Percentiles rank a stretch among this genome's conserved stretches.
These are phyloP conservation scores for Chlorella sp. DNA, from an alignment of 139 green algal species.

Conservation along the genomic window DNA sequence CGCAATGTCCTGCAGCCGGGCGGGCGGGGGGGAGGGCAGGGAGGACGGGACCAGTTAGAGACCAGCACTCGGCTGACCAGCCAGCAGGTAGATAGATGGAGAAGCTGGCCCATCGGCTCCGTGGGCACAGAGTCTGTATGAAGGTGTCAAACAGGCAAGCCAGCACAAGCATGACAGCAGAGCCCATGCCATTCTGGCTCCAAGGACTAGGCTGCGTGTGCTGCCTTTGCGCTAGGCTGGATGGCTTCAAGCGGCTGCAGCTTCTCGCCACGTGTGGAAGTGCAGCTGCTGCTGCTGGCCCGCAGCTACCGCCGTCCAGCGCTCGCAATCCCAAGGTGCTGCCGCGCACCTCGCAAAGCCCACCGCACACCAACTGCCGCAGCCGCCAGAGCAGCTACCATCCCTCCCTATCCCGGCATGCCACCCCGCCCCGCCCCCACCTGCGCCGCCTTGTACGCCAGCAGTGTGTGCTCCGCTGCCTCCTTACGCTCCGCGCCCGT, in stretches of 20 bases:
- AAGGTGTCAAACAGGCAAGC: not conserved
- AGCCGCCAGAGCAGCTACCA: no score
- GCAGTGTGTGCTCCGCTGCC: constrained; percentile 93
- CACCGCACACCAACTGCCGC: no score
- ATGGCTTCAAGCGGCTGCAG: no score
- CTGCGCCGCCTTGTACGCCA: constrained; percentile 97
- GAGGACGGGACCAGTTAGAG: not conserved
- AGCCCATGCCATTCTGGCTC: no score
- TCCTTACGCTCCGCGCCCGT: constrained; percentile 89
- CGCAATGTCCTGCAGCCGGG: constrained; percentile 88
- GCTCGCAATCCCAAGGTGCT: no score
- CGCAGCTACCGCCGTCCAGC: not conserved
- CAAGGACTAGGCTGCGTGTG: no score
- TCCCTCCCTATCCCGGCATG: not conserved
- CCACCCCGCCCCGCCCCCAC: constrained; percentile 18
- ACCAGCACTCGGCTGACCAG: not conserved
- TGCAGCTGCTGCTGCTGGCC: not conserved
- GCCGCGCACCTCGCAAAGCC: no score
- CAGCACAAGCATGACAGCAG: no score
- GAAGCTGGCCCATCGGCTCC: no score
- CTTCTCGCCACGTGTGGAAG: not conserved
- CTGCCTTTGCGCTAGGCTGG: no score
- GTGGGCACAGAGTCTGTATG: not conserved
- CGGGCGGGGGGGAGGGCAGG: not conserved
- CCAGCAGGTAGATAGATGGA: not conserved